These are phyloP conservation scores for Maudiozyma turicensis DNA, from an alignment of 805 yeast genomes.

Conservation along the genomic window DNA sequence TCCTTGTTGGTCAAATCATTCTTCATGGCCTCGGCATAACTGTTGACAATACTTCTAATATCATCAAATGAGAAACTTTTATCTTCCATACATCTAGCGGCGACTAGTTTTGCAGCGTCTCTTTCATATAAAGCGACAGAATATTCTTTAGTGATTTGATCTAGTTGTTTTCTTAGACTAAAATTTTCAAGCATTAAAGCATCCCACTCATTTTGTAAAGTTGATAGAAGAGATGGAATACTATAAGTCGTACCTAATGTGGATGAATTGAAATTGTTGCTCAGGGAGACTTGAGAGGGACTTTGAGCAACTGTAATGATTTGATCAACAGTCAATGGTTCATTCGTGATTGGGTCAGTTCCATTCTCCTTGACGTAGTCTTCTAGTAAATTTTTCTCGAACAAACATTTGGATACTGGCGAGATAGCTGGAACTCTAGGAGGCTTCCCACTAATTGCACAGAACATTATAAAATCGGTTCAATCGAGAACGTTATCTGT, in stretches of 20 bases:
- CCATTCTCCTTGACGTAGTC: constrained; percentile 56
- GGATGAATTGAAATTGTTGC: constrained; percentile 33
- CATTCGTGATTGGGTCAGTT: constrained; percentile 67
- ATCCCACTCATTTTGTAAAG: constrained; percentile 87
- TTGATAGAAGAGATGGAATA: constrained; percentile 66
- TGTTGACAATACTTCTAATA: background rate
- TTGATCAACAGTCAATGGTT: constrained; percentile 49
- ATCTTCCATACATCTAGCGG: constrained; percentile 63
- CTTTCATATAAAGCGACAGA: constrained; percentile 72
- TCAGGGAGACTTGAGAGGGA: constrained; percentile 22
- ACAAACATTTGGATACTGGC: constrained; percentile 57
- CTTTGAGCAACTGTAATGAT: constrained; percentile 36
- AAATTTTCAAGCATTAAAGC: constrained; percentile 74
- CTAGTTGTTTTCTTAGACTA: constrained; percentile 61
- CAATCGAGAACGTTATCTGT: background rate
- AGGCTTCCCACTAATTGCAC: constrained; percentile 56
- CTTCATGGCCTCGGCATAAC: background rate
- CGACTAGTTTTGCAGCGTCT: constrained; percentile 87
- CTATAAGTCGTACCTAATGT: constrained; percentile 33
- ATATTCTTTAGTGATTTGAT: constrained; percentile 56
- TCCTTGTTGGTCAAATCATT: background rate
- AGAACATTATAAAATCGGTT: constrained; percentile 19
- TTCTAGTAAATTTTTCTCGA: constrained; percentile 52
- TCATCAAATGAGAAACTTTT: constrained; percentile 66
- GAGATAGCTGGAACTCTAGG: constrained; percentile 70